A percentile compares a stretch with the other conserved stretches of the same genome.
Conservation (phyloP, 148 eudicot species). For the Fagopyrum esculentum region DNA sequence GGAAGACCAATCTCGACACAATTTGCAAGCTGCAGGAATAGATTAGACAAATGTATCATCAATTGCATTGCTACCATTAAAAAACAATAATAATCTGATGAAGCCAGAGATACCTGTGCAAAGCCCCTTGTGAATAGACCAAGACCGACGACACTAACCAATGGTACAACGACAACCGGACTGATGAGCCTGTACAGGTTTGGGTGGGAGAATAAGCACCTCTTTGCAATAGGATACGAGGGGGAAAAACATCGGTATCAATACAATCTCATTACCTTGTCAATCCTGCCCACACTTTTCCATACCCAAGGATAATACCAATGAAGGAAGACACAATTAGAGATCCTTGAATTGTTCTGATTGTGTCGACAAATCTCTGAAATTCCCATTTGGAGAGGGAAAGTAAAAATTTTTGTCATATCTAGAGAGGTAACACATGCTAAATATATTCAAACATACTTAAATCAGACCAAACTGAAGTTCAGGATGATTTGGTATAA, state of each 20-base stretch:
- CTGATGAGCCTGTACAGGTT: slow-evolving; percentile 49
- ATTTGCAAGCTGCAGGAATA: slow-evolving; percentile 50
- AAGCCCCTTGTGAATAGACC: slow-evolving; percentile 81
- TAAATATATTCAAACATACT: not conserved
- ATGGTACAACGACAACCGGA: slow-evolving; percentile 75
- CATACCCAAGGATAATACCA: slow-evolving; percentile 72
- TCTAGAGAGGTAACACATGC: not conserved
- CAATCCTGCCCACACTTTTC: slow-evolving; percentile 64
- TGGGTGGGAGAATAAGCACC: not conserved
- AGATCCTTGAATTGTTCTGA: slow-evolving; percentile 89
- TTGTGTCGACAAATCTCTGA: slow-evolving; percentile 78
- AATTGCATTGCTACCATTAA: not conserved
- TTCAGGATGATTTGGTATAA: too few species aligned
- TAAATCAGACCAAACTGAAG: not conserved
- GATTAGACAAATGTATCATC: not conserved
- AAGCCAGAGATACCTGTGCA: slow-evolving; percentile 48
- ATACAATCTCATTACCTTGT: slow-evolving; percentile 37
- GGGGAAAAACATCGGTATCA: not conserved
- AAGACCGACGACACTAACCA: slow-evolving; percentile 74
- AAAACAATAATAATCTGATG: not conserved
- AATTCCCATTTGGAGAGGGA: not conserved
- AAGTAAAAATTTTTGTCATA: not conserved
- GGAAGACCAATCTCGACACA: slow-evolving; percentile 92
- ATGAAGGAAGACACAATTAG: slow-evolving; percentile 78
- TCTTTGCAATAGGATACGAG: not conserved